Evolutionary conservation across 2,329 filamentous ascomycete genomes (phyloP), one percentile per base, ranked within the genome.

Genomic region (Xylariales sp.): DNA sequence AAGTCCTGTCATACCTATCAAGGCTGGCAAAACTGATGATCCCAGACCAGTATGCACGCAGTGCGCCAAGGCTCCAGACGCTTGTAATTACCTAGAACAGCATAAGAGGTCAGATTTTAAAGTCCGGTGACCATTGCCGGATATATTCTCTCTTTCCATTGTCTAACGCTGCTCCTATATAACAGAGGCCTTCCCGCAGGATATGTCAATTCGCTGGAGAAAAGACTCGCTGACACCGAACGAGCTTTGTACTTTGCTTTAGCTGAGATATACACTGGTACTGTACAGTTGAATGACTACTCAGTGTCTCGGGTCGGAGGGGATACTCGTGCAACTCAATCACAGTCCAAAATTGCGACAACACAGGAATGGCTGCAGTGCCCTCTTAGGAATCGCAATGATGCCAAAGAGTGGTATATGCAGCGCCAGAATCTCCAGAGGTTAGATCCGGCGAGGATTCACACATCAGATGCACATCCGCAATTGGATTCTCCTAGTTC

Each of bases 201-300:
- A 5, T 48, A 48, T 28, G 32, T 48, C 13, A 47, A 41, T n/a
- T 25, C 37, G 7, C 24, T 48, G 14, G 44, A 48, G 24, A 45
- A 38, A 25, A 40, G 46, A 13, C 42, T 50, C 19, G 43, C 39
- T 16, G 48, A 43, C 40, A 51, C 44, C 18, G 45, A 42, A 34
- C 39, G 35, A 29, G 44, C 42, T 29, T 37, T 42, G 18, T 50
- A 41, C 40, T 41, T 29, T 29, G 44, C 36, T n/a, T 39, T 49
- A 28, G 40, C 37, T 29, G 47, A 46, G 40, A 29, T 48, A 31
- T 40, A 42, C 45, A 44, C 27, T 44, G 57, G 41, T 2, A 30
- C 27, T 14, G 19, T 33, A 8, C 29, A 30, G 10, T 29, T 24
- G 15, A 60, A 61, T 14, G 66, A 71, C 41, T 60, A 70, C 19